Evolutionary conservation across 768 basidiomycete species (phyloP), one percentile per base, ranked within the genome.

Genomic region (Exsudoporus frostii): DNA sequence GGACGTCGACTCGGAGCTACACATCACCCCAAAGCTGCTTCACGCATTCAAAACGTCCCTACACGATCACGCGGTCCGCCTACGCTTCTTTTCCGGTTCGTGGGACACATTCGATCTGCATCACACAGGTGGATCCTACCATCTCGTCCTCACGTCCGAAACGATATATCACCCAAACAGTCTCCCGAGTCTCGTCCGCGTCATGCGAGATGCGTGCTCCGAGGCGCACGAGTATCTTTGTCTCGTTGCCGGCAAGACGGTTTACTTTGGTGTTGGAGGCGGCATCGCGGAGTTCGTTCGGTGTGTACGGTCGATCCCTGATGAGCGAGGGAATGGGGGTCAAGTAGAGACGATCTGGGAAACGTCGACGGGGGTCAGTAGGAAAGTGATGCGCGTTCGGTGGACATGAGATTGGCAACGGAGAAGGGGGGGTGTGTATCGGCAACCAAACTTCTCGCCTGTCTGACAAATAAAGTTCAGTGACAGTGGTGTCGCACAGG

Each of bases 221-320:
- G 48, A 42, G 5, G 38, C 30, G n/a, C 41, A 55, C 13, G 38
- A 19, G 7, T 70, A 67, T 57, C 41, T 76, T 7, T 91, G 87
- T 59, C 80, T 97, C 9, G 87, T 97, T 3, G 94, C 93, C 2
- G 91, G 90, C 1, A 98, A 98, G 69, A 79, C 92, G 14, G 70
- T 98, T 19, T 98, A 98, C 67, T 98, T 98, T 67, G 96, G 96
- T 7, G 92, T 98, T 5, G 95, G 94, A 1, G 95, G 96, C 0
- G 91, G 94, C 7, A 73, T 95, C 25, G 69, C 79, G 13, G 89
- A 86, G 54, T 96, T 96, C 60, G 67, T 82, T n/a, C 65, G 71
- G 25, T 77, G 75, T 7, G 79, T 92, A 0, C 63, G 41, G 34
- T 51, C 58, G 19, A 37, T 24, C 4, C 37, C 27, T 1, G 50